These are phyloP conservation scores for Yamadazyma aaseri DNA, from an alignment of 1,139 yeast species.

Conservation along the genomic window DNA sequence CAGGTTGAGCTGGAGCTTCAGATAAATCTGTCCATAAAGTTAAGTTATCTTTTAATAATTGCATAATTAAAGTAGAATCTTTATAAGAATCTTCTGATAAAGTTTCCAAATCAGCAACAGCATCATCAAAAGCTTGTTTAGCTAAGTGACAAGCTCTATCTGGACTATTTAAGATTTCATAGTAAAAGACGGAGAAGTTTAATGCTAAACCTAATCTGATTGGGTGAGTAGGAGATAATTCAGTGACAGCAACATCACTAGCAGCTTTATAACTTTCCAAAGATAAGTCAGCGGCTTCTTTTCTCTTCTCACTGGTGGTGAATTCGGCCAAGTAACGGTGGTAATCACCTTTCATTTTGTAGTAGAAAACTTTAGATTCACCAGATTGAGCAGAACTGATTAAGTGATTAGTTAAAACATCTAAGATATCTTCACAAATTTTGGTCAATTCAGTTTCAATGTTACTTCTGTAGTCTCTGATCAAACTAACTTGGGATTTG, in stretches of 20 bases:
- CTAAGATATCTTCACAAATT: slow-evolving; percentile 91
- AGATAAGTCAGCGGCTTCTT: slow-evolving; percentile 88
- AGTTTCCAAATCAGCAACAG: slow-evolving; percentile 97
- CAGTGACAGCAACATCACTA: slow-evolving; percentile 94
- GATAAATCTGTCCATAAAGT: slow-evolving; percentile 99
- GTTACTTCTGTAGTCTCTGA: slow-evolving; percentile 92
- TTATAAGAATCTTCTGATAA: slow-evolving; percentile 97
- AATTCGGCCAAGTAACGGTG: slow-evolving; percentile 99
- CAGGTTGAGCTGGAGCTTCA: slow-evolving; percentile 71
- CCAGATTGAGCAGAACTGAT: slow-evolving; percentile 95
- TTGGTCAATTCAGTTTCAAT: slow-evolving; percentile 91
- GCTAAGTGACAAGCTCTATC: slow-evolving; percentile 99
- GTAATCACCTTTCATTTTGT: slow-evolving; percentile 99
- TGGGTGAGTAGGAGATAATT: slow-evolving; percentile 98
- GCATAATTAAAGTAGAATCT: slow-evolving; percentile 98
- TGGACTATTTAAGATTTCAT: slow-evolving; percentile 96
- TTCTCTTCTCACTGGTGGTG: slow-evolving; percentile 86
- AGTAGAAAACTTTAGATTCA: slow-evolving; percentile 96
- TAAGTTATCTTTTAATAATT: slow-evolving; percentile 95
- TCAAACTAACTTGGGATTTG: slow-evolving; percentile 80
- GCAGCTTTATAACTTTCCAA: slow-evolving; percentile 95
- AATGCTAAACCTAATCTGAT: slow-evolving; percentile 97
- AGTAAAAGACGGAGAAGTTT: slow-evolving; percentile 96
- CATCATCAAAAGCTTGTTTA: slow-evolving; percentile 98
- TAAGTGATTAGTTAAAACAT: slow-evolving; percentile 83